Evolutionary conservation across 2,329 filamentous ascomycete genomes (phyloP).

Genomic region (Parastagonospora nodorum): DNA sequence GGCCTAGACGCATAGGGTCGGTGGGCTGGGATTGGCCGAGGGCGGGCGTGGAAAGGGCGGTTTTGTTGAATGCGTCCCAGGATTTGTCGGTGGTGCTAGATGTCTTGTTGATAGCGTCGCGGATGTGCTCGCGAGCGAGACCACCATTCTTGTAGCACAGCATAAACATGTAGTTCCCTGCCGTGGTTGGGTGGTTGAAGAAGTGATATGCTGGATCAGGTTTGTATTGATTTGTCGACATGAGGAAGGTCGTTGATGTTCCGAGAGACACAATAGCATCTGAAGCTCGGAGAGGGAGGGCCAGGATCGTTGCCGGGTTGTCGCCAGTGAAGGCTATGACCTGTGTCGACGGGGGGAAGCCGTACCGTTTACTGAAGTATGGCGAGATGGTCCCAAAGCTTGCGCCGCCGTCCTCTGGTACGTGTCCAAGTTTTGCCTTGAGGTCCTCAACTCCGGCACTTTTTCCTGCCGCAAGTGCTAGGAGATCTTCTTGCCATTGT

Average conservation of each 20-base stretch:
- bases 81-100: slow-evolving; percentile 52
- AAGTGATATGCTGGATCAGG: slow-evolving; percentile 93
- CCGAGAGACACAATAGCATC: slow-evolving; percentile 95
- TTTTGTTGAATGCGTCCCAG: slow-evolving; percentile 83
- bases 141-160: slow-evolving; percentile 99
- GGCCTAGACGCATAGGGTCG: slow-evolving; percentile 77
- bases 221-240: slow-evolving; percentile 91
- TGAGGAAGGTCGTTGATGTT: slow-evolving; percentile 95
- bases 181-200: slow-evolving; percentile 94
- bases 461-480: slow-evolving; percentile 73
- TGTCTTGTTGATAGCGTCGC: slow-evolving; percentile 73
- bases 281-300: slow-evolving; percentile 80
- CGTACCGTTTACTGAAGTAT: slow-evolving; percentile 81
- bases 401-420: slow-evolving; percentile 78
- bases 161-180: slow-evolving; percentile 99
- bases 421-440: slow-evolving; percentile 77
- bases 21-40: slow-evolving; percentile 62
- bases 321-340: slow-evolving; percentile 91
- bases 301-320: slow-evolving; percentile 93
- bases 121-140: slow-evolving; percentile 85
- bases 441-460: slow-evolving; percentile 65
- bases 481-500: slow-evolving; percentile 73
- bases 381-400: slow-evolving; percentile 74
- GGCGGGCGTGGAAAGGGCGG: slow-evolving; percentile 69
- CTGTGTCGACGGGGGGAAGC: slow-evolving; percentile 75